phyloP scores from a whole-genome alignment of 495 filamentous ascomycete species.

The Talaromyces liani region DNA sequence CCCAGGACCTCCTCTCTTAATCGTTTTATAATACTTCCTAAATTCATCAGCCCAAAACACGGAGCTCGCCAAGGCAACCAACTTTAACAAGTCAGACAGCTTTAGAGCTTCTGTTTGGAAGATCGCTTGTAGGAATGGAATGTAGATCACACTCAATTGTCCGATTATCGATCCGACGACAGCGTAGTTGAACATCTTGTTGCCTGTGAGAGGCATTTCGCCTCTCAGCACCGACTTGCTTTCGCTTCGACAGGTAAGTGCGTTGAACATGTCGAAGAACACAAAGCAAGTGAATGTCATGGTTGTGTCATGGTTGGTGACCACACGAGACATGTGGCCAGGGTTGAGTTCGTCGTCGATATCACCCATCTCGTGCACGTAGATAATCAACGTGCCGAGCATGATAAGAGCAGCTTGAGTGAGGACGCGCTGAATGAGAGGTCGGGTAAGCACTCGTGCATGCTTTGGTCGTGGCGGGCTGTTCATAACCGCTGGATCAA shows the following conservation, averaged over 20 bases:
- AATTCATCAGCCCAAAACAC: constrained; percentile 95
- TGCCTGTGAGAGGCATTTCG: constrained; percentile 73
- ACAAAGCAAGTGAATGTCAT: constrained; percentile 99
- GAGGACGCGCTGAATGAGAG: constrained; percentile 74
- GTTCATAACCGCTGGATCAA: constrained; percentile 90
- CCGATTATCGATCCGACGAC: constrained; percentile 77
- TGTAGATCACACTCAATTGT: constrained; percentile 85
- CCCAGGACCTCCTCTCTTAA: constrained; percentile 30
- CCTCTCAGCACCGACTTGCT: constrained; percentile 79
- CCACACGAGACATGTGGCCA: constrained; percentile 45
- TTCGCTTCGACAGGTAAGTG: constrained; percentile 86
- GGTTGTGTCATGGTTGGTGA: constrained; percentile 91
- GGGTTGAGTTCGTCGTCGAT: constrained; percentile 25
- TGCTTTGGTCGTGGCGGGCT: constrained; percentile 77
- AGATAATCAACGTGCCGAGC: constrained; percentile 82
- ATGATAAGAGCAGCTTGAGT: constrained; percentile 88
- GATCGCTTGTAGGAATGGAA: constrained; percentile 84
- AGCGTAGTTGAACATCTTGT: constrained; percentile 93
- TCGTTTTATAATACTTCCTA: constrained; percentile 57
- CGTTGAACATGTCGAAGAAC: constrained; percentile 98
- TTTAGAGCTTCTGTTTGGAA: constrained; percentile 91
- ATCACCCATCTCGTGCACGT: constrained; percentile 84
- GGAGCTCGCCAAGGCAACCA: constrained; percentile 68
- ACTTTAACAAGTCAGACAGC: constrained; percentile 59
- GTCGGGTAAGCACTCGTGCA: constrained; percentile 78